Evolutionary conservation across 1,139 yeast genomes (phyloP), one percentile per base, ranked within the genome.

Genomic region (Kodamaea anthophila): DNA sequence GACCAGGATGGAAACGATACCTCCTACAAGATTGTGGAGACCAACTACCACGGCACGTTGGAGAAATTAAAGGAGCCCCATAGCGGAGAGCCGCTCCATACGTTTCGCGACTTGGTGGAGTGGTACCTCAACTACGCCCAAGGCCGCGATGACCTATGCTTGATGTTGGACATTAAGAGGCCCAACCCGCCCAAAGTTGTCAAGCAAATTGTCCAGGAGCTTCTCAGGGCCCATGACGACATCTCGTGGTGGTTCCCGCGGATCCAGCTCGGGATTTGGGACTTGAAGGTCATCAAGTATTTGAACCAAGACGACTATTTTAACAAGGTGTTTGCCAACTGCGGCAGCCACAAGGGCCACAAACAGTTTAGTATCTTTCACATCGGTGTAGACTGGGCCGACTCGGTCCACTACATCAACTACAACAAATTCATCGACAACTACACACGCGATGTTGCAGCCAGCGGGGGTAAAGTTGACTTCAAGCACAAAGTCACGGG

Each of bases 141-240:
- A 4, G 38, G 39, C 9, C 31, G 43, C 15, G 40, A 32, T 22
- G 38, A 28, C 14, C 46, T 49, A 30, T 65, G 66, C 41, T 53
- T 86, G 33, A 82, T 86, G 86, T 61, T 91, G 40, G 98, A 91
- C 51, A 76, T 88, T 45, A 91, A 91, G 56, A 62, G 75, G 13
- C 70, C 74, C 30, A 85, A 86, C 47, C 75, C 79, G 19, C 70
- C 78, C 11, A 56, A 66, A 31, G 63, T 87, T 4, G 54, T 79
- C 32, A 64, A 69, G 27, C 62, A 67, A 41, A 58, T 85, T 8
- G 57, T 79, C 15, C 49, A 65, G 15, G 71, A 65, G 18, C 55
- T 86, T 46, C 39, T 65, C 15, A 49, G 55, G 4, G 70, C 71
- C 5, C 60, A 70, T 23, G 47, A 60, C 13, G 78, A 81, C 47